These are phyloP conservation scores for Exophiala mesophila DNA, from an alignment of 2,329 filamentous ascomycete genomes.

Conservation along the genomic window DNA sequence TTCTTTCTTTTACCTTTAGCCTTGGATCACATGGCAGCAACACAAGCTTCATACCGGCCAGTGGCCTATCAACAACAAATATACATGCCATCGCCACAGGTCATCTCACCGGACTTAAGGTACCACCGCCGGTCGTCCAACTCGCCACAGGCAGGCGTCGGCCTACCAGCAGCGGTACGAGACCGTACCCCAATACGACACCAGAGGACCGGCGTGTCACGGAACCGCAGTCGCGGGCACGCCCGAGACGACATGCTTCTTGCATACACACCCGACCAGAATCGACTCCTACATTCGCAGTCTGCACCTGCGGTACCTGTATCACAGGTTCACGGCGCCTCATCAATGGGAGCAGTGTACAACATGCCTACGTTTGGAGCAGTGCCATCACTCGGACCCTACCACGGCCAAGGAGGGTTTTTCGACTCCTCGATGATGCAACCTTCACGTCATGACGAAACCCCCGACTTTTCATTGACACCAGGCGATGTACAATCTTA, in stretches of 20 bases:
- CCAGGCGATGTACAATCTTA: constrained; percentile 11
- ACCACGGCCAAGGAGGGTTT: constrained; percentile 10
- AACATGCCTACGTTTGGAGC: constrained; percentile 15
- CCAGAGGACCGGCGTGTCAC: constrained; percentile 12
- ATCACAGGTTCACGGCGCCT: constrained; percentile 11
- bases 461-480: constrained; percentile 5
- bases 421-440: constrained; percentile 6
- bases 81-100: constrained; percentile 15
- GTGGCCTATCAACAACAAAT: constrained; percentile 7
- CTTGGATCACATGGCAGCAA: constrained; percentile 8
- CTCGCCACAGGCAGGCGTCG: constrained; percentile 14
- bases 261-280: constrained; percentile 22
- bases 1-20: constrained; percentile 5
- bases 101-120: constrained; percentile 7
- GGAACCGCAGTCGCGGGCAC: constrained; percentile 21
- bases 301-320: constrained; percentile 17
- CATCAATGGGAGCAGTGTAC: constrained; percentile 14
- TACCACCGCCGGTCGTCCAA: constrained; percentile 16
- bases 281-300: constrained; percentile 15
- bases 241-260: constrained; percentile 19
- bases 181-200: constrained; percentile 26
- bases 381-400: constrained; percentile 13
- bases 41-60: constrained; percentile 10
- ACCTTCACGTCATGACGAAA: constrained; percentile 6
- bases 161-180: constrained; percentile 7